Percentiles rank a stretch among this genome's conserved stretches.
These are phyloP conservation scores for Gossypium turneri DNA, from an alignment of 345 rosid genomes.

Conservation along the genomic window DNA sequence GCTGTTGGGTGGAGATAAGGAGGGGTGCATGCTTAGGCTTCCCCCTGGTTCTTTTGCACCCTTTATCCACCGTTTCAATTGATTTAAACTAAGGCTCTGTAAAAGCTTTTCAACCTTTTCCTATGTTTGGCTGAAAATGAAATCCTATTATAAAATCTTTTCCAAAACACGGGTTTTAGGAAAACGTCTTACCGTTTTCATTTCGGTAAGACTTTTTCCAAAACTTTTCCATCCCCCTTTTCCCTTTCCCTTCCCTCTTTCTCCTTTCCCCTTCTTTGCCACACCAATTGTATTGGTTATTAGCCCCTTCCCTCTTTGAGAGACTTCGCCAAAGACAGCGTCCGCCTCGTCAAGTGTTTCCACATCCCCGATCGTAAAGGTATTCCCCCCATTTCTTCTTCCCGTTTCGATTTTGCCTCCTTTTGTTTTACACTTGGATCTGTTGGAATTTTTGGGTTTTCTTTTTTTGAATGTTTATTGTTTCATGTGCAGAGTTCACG, in stretches of 20 bases:
- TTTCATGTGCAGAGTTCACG: constrained; percentile 42
- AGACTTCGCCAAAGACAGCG: constrained; percentile 71
- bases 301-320: constrained; percentile 40
- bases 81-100: too few species aligned
- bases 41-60: background rate
- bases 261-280: too few species aligned
- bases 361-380: constrained; percentile 83
- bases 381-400: background rate
- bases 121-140: too few species aligned
- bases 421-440: background rate
- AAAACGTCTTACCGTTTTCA: too few species aligned
- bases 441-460: background rate
- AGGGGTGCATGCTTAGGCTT: background rate
- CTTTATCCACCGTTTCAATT: background rate
- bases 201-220: too few species aligned
- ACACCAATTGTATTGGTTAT: too few species aligned
- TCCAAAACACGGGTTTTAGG: too few species aligned
- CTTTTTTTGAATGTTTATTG: background rate
- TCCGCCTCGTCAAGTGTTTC: constrained; percentile 73
- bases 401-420: too few species aligned
- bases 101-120: too few species aligned
- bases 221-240: too few species aligned
- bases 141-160: too few species aligned
- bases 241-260: too few species aligned
- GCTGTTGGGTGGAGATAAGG: background rate